Evolutionary conservation across 2,329 filamentous ascomycete species (phyloP).

Genomic region (Paecilomyces variotii): DNA sequence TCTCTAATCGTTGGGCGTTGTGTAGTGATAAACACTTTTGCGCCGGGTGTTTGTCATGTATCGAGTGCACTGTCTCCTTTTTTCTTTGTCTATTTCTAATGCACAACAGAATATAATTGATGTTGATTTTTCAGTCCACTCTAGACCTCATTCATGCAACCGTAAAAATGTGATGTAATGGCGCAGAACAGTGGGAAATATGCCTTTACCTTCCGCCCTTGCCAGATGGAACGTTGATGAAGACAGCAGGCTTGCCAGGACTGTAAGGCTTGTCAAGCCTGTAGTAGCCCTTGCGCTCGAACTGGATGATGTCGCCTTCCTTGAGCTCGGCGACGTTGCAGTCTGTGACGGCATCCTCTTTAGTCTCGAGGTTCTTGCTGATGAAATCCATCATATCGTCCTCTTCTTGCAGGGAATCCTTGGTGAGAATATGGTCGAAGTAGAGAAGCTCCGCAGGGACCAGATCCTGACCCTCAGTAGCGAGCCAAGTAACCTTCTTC

Average conservation of each 20-base stretch:
- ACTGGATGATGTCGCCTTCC: slow-evolving; percentile 86
- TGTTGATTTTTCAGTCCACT: not conserved
- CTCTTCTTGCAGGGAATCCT: slow-evolving; percentile 86
- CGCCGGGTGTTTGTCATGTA: not conserved
- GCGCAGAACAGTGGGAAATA: not conserved
- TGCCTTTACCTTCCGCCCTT: slow-evolving; percentile 35
- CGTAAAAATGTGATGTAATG: not conserved
- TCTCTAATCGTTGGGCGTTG: not conserved
- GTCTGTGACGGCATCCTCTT: slow-evolving; percentile 69
- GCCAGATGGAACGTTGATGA: slow-evolving; percentile 64
- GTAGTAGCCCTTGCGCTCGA: slow-evolving; percentile 90
- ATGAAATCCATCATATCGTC: slow-evolving; percentile 79
- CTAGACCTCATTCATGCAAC: not conserved
- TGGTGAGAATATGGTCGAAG: slow-evolving; percentile 91
- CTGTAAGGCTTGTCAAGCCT: slow-evolving; percentile 62
- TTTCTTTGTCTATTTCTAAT: not conserved
- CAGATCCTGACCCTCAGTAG: slow-evolving; percentile 65
- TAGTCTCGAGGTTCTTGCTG: slow-evolving; percentile 65
- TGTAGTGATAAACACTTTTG: not conserved
- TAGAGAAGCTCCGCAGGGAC: slow-evolving; percentile 81
- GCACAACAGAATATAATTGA: not conserved
- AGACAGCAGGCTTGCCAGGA: slow-evolving; percentile 53
- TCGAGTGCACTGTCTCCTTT: not conserved
- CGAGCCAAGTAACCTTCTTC: slow-evolving; percentile 95
- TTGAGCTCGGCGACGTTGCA: slow-evolving; percentile 70